phyloP scores from a whole-genome alignment of 306 rosid species.

The Lotus japonicus region DNA sequence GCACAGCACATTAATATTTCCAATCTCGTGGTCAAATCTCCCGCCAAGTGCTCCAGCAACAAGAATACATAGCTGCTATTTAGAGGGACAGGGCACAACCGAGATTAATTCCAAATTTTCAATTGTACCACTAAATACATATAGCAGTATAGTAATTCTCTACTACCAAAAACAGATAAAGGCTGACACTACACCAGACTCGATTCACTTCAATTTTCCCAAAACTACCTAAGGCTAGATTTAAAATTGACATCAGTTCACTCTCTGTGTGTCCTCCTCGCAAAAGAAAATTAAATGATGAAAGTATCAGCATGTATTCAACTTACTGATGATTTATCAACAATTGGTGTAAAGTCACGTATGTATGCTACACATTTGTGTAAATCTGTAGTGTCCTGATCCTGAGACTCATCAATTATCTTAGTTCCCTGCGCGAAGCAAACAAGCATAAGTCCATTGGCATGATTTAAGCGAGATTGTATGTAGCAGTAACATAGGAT shows the following conservation, averaged over 20 bases:
- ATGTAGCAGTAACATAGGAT: neutral
- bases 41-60: conserved; percentile 97
- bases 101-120: neutral
- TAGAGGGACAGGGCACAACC: neutral
- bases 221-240: conserved; percentile 1
- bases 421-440: conserved; percentile 64
- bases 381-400: conserved; percentile 94
- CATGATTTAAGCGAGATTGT: conserved; percentile 7
- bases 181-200: neutral
- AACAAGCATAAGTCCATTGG: conserved; percentile 27
- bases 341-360: conserved; percentile 36
- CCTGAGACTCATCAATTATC: conserved; percentile 70
- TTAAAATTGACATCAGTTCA: neutral
- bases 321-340: conserved; percentile 58
- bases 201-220: neutral
- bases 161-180: neutral
- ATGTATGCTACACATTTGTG: conserved; percentile 73
- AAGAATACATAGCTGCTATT: conserved; percentile 68
- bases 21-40: conserved; percentile 93
- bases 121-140: neutral
- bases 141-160: neutral
- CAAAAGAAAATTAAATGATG: conserved; percentile 1
- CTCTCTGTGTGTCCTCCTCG: neutral
- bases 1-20: conserved; percentile 80
- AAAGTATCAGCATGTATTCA: conserved; percentile 6